phyloP scores from a whole-genome alignment of 768 basidiomycete genomes.

The Lactarius sanguifluus region DNA sequence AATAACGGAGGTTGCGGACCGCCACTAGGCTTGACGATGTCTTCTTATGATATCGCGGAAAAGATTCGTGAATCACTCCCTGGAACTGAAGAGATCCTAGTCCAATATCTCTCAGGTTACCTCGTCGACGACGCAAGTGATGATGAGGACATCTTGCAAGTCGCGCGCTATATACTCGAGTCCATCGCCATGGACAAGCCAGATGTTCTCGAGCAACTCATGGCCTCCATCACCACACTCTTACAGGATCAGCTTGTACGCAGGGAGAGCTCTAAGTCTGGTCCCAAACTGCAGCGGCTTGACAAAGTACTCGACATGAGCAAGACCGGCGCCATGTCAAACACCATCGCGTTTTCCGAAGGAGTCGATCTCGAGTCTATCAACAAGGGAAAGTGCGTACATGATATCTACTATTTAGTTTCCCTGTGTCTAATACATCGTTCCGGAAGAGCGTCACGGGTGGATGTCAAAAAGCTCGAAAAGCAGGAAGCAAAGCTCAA shows the following conservation, averaged over 20 bases:
- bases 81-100: conserved; percentile 80
- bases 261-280: conserved; percentile 52
- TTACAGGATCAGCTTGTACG: conserved; percentile 63
- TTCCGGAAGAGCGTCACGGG: conserved; percentile 69
- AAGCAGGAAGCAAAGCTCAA: conserved; percentile 96
- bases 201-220: conserved; percentile 63
- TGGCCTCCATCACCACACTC: conserved; percentile 59
- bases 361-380: conserved; percentile 90
- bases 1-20: no score
- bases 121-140: conserved; percentile 87
- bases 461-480: conserved; percentile 94
- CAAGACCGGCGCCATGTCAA: conserved; percentile 72
- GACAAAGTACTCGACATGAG: conserved; percentile 90
- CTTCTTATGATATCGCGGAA: conserved; percentile 73
- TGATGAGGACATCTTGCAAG: conserved; percentile 81
- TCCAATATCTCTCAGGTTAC: conserved; percentile 85
- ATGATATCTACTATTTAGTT: not conserved
- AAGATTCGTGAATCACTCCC: conserved; percentile 70
- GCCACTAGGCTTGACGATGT: conserved; percentile 43
- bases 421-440: not conserved
- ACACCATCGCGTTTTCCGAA: conserved; percentile 73
- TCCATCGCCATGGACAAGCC: conserved; percentile 67
- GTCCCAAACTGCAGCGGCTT: conserved; percentile 68
- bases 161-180: conserved; percentile 70
- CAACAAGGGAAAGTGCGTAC: conserved; percentile 84